A percentile compares a stretch with the other conserved stretches of the same genome.
These are phyloP conservation scores for Thymus mandschuricus DNA, from an alignment of 257 asterid species.

Conservation along the genomic window DNA sequence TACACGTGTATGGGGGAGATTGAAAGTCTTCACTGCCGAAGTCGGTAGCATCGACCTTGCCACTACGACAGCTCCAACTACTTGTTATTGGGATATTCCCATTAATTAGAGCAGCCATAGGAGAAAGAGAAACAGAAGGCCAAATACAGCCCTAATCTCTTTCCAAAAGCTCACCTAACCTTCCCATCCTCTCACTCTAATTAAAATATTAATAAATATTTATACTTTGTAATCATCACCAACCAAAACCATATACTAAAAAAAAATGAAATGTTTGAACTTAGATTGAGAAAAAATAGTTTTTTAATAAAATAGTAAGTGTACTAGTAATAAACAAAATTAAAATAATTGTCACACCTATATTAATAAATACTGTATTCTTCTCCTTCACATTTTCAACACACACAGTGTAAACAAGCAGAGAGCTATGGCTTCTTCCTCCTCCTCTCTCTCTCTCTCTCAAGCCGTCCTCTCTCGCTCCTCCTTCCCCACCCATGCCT, in stretches of 20 bases:
- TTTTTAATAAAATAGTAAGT: too few species aligned
- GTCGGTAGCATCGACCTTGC: too few species aligned
- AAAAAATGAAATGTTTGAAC: too few species aligned
- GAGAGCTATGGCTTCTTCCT: slow-evolving; percentile 75
- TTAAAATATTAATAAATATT: background rate
- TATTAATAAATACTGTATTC: background rate
- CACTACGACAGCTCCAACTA: too few species aligned
- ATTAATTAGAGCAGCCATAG: too few species aligned
- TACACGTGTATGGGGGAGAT: too few species aligned
- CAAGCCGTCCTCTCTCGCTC: slow-evolving; percentile 80
- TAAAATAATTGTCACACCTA: background rate
- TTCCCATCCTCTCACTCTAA: background rate
- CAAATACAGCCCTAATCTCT: background rate
- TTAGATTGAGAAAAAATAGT: too few species aligned
- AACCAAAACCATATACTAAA: background rate
- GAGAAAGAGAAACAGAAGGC: too few species aligned
- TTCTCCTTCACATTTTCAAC: slow-evolving; percentile 25
- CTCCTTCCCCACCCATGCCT: slow-evolving; percentile 54
- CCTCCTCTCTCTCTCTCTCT: slow-evolving; percentile 80
- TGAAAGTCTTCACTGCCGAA: too few species aligned
- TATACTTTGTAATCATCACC: slow-evolving; percentile 26
- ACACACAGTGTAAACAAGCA: slow-evolving; percentile 7
- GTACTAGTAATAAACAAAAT: background rate
- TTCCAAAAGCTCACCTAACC: slow-evolving; percentile 5
- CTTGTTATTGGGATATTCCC: too few species aligned